Evolutionary conservation across 202 grass and related monocot genomes (phyloP), one percentile per base, ranked within the genome.

Genomic region (Alloteropsis angusta): DNA sequence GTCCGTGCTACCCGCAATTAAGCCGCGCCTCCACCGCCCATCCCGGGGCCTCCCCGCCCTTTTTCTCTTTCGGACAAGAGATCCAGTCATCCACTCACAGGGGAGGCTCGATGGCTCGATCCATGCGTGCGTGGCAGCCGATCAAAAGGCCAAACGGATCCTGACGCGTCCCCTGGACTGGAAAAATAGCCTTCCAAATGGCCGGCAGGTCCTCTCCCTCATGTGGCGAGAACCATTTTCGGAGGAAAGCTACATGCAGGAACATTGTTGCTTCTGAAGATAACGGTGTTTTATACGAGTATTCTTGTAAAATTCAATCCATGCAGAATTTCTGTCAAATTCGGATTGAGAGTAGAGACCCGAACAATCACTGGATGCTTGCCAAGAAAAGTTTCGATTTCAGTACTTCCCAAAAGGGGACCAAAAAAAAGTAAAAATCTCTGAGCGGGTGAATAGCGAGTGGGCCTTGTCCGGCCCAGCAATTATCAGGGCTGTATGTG

Each of bases 11-110:
- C 12, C 17, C 19, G 1, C 4, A 48, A 69, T 6, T 10, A 21
- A 19, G 44, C 53, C 53, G 5, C 39, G 17, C 17, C 22, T 62
- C 22, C 74, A 50, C 74, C 82, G 65, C 36, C 65, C 82, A 21
- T 53, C 30, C 47, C 38, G n/a, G 21, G 0, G 35, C 4, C 1
- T 2, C 4, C 6, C 9, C 25, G n/a, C 1, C 0, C 1, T 9
- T 19, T 28, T 43, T 56, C 38, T 67, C 39, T 47, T 56, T 70
- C 2, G 19, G 54, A 57, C 22, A 30, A 9, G 19, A 56, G 11
- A 41, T 50, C 66, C 45, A 52, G 46, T 71, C 68, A 50, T 83
- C 53, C 34, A 28, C 56, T n/a, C n/a, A n/a, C n/a, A n/a, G n/a
- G n/a, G n/a, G n/a, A n/a, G n/a, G n/a, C n/a, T n/a, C n/a, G n/a